Evolutionary conservation across 331 rosid genomes (phyloP), one percentile per base, ranked within the genome.

Genomic region (Malus hybrid): DNA sequence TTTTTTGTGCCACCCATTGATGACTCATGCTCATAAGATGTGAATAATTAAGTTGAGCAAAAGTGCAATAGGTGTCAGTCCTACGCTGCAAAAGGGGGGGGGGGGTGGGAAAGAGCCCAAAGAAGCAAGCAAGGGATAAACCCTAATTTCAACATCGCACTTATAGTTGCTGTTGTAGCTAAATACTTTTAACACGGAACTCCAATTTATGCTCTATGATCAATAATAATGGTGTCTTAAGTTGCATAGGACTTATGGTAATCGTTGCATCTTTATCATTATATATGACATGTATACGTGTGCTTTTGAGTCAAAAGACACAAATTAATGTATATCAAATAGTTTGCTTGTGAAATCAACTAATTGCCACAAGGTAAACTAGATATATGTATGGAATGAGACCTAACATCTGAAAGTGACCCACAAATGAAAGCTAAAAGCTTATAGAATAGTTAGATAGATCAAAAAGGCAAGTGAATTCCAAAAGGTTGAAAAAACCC

Each of bases 351-450:
- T 42, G 48, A 42, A 42, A 10, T 42, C 10, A 42, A 10, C 14
- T 42, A 42, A 42, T 10, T 42, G 48, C 48, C 48, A 42, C 48
- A 42, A 18, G 22, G n/a, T 53, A 19, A 19, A 7, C 9, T 53
- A 16, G 6, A 6, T 26, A 14, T 26, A 44, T 70, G 53, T 71
- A 67, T 79, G 83, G 81, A 42, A 71, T 60, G 77, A 56, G 72
- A 65, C 86, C 84, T 79, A 76, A 83, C 84, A 68, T 53, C 74
- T 34, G 70, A 76, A 56, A 71, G 66, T 72, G 79, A 53, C 81
- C 78, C 72, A 66, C 57, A 55, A 62, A 29, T 33, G 42, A 34
- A 63, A 44, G 58, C 29, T 6, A 67, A 14, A 29, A 60, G 68
- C 24, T 63, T 32, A 20, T 18, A 29, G 30, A 78, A 34, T 78